Percentiles rank a stretch among this genome's conserved stretches.
Conservation (phyloP, 495 filamentous ascomycete species). For the Aspergillus wentii region DNA sequence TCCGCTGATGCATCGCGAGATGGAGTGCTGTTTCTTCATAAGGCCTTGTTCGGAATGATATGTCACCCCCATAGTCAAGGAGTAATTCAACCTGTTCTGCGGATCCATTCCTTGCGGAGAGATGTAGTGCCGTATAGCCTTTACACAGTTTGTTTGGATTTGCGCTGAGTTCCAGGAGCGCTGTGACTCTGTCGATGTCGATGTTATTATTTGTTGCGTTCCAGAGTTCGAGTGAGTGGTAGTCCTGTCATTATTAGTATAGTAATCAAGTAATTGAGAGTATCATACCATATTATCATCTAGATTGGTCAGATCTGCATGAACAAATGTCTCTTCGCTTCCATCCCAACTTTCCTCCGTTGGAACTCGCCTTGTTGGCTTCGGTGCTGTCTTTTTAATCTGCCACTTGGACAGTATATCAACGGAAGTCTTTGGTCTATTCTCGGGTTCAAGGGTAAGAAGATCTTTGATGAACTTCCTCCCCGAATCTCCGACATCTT, state of each 20-base stretch:
- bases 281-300: neutral
- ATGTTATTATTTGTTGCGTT: neutral
- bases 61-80: neutral
- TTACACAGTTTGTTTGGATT: neutral
- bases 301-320: no score
- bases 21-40: neutral
- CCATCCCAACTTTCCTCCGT: neutral
- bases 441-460: neutral
- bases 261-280: no score
- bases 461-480: neutral
- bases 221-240: conserved; percentile 1
- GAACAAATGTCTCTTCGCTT: neutral
- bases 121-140: neutral
- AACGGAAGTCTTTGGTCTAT: neutral
- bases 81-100: neutral
- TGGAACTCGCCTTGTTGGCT: no score
- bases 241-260: no score
- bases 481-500: neutral
- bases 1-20: neutral
- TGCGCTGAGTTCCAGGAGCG: neutral
- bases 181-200: neutral
- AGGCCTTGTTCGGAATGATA: neutral
- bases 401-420: neutral
- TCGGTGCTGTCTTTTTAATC: no score
- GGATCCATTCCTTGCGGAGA: neutral